These are phyloP conservation scores for Fusarium sp. DNA, from an alignment of 2,329 filamentous ascomycete species.

Conservation along the genomic window DNA sequence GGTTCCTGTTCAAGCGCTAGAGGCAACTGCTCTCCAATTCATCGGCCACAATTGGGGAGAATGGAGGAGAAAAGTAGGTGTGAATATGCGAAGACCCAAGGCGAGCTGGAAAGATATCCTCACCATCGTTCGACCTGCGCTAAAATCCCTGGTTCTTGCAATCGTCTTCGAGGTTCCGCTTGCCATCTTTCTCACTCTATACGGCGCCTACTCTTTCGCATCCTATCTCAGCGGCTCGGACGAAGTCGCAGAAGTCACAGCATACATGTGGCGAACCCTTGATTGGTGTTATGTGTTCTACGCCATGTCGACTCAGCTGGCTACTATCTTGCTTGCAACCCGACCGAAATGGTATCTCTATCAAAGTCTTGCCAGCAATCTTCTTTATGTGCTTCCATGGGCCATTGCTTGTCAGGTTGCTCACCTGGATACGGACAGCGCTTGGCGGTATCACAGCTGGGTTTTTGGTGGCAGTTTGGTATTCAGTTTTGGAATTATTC, in stretches of 20 bases:
- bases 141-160: conserved; percentile 63
- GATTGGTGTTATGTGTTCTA: conserved; percentile 79
- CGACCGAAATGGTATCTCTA: conserved; percentile 74
- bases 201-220: conserved; percentile 70
- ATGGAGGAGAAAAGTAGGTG: conserved; percentile 49
- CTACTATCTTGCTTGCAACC: conserved; percentile 72
- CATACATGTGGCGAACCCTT: conserved; percentile 72
- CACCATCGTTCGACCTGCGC: conserved; percentile 61
- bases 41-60: conserved; percentile 74
- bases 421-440: conserved; percentile 61
- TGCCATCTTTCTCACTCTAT: conserved; percentile 69
- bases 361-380: conserved; percentile 73
- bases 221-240: conserved; percentile 68
- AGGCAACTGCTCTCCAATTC: conserved; percentile 73
- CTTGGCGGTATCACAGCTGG: conserved; percentile 74
- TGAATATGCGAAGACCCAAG: conserved; percentile 27
- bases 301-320: conserved; percentile 72
- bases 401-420: conserved; percentile 68
- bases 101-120: conserved; percentile 33
- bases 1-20: conserved; percentile 75
- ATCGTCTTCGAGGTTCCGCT: conserved; percentile 70
- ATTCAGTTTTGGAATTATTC: conserved; percentile 69
- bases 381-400: conserved; percentile 77
- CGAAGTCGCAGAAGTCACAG: conserved; percentile 68
- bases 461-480: conserved; percentile 77